Percentiles rank a stretch among this genome's conserved stretches.
Evolutionary conservation across 352 stramenopile species (phyloP).

Genomic region (Pythium rhizo-oryzae): DNA sequence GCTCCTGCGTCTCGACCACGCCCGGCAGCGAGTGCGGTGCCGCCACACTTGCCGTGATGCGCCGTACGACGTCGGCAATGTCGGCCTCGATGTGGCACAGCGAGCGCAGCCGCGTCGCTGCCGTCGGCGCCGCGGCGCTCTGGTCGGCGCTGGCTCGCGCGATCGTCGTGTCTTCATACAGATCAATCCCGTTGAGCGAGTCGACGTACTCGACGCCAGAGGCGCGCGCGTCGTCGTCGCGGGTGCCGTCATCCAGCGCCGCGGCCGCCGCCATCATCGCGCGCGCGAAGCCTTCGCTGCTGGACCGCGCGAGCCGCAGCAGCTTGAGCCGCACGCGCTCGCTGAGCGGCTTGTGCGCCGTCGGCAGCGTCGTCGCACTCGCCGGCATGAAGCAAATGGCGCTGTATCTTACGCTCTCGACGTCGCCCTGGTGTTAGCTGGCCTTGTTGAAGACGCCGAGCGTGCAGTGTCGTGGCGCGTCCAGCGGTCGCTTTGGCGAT

Average conservation of each 20-base stretch:
- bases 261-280: slow-evolving; percentile 2
- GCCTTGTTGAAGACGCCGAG: background rate
- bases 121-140: background rate
- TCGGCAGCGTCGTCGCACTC: background rate
- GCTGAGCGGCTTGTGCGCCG: slow-evolving; percentile 7
- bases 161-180: slow-evolving; percentile 21
- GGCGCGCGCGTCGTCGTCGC: background rate
- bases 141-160: background rate
- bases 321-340: slow-evolving; percentile 14
- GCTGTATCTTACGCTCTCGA: too few species aligned
- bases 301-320: slow-evolving; percentile 15
- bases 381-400: background rate
- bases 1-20: slow-evolving; percentile 21
- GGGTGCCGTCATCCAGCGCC: slow-evolving; percentile 12
- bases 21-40: background rate
- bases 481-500: too few species aligned
- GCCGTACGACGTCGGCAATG: slow-evolving; percentile 18
- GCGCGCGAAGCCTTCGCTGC: slow-evolving; percentile 30
- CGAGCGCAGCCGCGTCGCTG: slow-evolving; percentile 22
- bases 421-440: too few species aligned
- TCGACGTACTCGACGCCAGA: slow-evolving; percentile 24
- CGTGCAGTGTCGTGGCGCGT: too few species aligned
- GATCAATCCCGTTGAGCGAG: slow-evolving; percentile 28
- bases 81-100: slow-evolving; percentile 28
- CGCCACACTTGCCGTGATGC: slow-evolving; percentile 6